Evolutionary conservation across 2,329 filamentous ascomycete species (phyloP).

Genomic region (Claviceps maximensis): DNA sequence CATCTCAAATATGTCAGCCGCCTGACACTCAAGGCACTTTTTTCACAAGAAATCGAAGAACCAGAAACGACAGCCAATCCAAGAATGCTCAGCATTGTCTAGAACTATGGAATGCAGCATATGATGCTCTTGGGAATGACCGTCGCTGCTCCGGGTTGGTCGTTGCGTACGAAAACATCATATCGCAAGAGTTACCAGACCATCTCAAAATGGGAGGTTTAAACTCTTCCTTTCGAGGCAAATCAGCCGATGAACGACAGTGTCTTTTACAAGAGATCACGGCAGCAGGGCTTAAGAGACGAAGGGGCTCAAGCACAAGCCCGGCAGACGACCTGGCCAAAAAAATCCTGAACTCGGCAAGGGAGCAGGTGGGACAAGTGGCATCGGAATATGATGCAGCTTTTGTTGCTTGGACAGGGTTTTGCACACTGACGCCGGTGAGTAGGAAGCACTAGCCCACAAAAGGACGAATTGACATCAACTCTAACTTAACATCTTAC

Average conservation of each 20-base stretch:
- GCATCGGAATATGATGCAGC: slow-evolving; percentile 16
- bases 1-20: background rate
- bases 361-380: slow-evolving; percentile 14
- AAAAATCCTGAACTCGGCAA: slow-evolving; percentile 15
- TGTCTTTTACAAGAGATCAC: slow-evolving; percentile 19
- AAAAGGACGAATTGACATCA: background rate
- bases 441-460: background rate
- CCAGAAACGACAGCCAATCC: background rate
- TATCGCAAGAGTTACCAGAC: slow-evolving; percentile 22
- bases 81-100: slow-evolving; percentile 9
- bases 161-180: slow-evolving; percentile 22
- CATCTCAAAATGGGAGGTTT: slow-evolving; percentile 16
- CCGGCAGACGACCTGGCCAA: slow-evolving; percentile 17
- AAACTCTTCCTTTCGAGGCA: slow-evolving; percentile 13
- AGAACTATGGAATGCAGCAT: slow-evolving; percentile 22
- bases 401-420: slow-evolving; percentile 22
- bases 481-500: background rate
- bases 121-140: slow-evolving; percentile 19
- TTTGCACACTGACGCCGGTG: slow-evolving; percentile 25
- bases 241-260: slow-evolving; percentile 14
- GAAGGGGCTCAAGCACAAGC: slow-evolving; percentile 15
- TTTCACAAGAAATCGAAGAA: background rate
- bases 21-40: background rate
- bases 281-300: slow-evolving; percentile 16
- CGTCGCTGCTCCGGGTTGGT: slow-evolving; percentile 18